A percentile compares a stretch with the other conserved stretches of the same genome.
phyloP scores from a whole-genome alignment of 2,329 filamentous ascomycete genomes.

The Scedosporium minutisporum region DNA sequence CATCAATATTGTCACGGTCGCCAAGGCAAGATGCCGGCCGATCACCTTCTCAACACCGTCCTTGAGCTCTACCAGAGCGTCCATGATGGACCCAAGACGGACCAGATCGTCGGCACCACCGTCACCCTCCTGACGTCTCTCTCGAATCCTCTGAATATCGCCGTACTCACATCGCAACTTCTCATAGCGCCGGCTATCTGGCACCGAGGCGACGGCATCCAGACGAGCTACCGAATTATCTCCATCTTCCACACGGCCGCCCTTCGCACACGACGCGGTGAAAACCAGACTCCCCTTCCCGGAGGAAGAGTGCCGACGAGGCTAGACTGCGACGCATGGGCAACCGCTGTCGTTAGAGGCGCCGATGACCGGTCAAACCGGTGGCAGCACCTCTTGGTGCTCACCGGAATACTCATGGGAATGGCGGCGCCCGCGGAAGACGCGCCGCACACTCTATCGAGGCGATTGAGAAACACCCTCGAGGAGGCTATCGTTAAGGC shows the following conservation, averaged over 20 bases:
- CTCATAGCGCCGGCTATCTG: slow-evolving; percentile 64
- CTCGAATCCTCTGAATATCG: slow-evolving; percentile 66
- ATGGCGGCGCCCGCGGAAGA: slow-evolving; percentile 42
- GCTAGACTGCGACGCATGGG: slow-evolving; percentile 42
- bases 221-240: slow-evolving; percentile 55
- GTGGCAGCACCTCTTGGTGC: slow-evolving; percentile 77
- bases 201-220: slow-evolving; percentile 50
- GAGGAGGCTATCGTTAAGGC: slow-evolving; percentile 67
- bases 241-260: slow-evolving; percentile 64
- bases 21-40: slow-evolving; percentile 47
- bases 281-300: slow-evolving; percentile 16
- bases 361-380: slow-evolving; percentile 50
- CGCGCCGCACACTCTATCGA: slow-evolving; percentile 41
- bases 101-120: slow-evolving; percentile 56
- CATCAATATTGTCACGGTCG: background rate
- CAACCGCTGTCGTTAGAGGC: slow-evolving; percentile 45
- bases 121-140: slow-evolving; percentile 58
- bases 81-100: slow-evolving; percentile 38
- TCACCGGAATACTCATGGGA: slow-evolving; percentile 70
- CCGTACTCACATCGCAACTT: slow-evolving; percentile 62
- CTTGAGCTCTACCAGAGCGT: slow-evolving; percentile 49
- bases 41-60: slow-evolving; percentile 57
- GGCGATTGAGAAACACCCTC: slow-evolving; percentile 54
- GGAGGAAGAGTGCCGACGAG: slow-evolving; percentile 22
- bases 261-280: slow-evolving; percentile 37